Conservation (phyloP, 805 yeast genomes). For the Saccharomycopsis schoenii region DNA sequence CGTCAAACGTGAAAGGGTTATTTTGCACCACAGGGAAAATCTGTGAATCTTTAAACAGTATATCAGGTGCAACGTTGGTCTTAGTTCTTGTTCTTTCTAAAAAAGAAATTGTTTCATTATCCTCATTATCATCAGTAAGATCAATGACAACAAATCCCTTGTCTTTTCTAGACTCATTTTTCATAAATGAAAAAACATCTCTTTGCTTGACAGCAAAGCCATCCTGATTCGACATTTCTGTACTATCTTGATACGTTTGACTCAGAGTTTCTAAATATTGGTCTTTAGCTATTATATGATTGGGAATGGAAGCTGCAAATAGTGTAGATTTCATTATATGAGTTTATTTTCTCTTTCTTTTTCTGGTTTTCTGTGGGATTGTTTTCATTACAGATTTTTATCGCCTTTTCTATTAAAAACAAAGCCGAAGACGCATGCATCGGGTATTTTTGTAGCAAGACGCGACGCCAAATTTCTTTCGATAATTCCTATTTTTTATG, state of each 20-base stretch:
- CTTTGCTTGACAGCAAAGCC: neutral
- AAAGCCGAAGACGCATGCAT: neutral
- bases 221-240: neutral
- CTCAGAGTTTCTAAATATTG: too few species aligned
- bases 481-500: too few species aligned
- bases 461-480: too few species aligned
- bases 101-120: neutral
- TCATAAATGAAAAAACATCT: neutral
- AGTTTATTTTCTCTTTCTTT: neutral
- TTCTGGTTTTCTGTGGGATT: neutral
- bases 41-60: too few species aligned
- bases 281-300: too few species aligned
- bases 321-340: too few species aligned
- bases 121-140: conserved; percentile 10
- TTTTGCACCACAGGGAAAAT: too few species aligned
- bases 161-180: neutral
- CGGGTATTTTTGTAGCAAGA: neutral
- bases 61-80: neutral
- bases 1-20: too few species aligned
- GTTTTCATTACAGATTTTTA: neutral
- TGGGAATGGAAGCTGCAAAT: too few species aligned
- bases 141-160: conserved; percentile 3
- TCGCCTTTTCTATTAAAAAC: too few species aligned
- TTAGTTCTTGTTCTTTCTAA: neutral
- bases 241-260: too few species aligned